phyloP scores from a whole-genome alignment of 768 basidiomycete species.

The Ramaria sp. region DNA sequence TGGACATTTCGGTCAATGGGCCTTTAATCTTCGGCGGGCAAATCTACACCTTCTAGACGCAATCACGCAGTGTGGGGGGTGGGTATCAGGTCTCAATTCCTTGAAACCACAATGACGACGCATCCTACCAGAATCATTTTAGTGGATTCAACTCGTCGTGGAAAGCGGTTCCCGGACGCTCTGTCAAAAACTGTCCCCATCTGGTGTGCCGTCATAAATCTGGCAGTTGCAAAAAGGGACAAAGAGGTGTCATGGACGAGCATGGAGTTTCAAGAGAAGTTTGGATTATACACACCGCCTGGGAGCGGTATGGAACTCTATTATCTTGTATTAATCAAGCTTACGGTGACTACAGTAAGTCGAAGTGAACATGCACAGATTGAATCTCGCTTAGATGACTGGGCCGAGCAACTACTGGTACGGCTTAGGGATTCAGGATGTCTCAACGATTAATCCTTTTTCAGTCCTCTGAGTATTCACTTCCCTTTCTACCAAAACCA shows the following conservation, averaged over 20 bases:
- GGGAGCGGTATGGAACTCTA: slow-evolving; percentile 16
- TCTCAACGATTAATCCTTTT: background rate
- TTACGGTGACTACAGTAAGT: slow-evolving; percentile 33
- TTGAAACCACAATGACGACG: background rate
- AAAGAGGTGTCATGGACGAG: slow-evolving; percentile 1
- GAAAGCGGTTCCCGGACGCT: slow-evolving; percentile 91
- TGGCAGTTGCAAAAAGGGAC: slow-evolving; percentile 27
- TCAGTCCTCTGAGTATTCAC: slow-evolving; percentile 46
- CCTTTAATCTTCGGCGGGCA: slow-evolving; percentile 71
- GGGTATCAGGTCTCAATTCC: slow-evolving; percentile 14
- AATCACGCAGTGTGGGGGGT: slow-evolving; percentile 51
- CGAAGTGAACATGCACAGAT: slow-evolving; percentile 77
- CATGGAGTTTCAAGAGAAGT: slow-evolving; percentile 35
- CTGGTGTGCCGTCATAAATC: slow-evolving; percentile 88
- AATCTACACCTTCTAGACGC: slow-evolving; percentile 70
- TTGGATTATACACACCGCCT: slow-evolving; percentile 56
- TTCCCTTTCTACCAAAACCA: slow-evolving; percentile 50
- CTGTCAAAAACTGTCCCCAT: slow-evolving; percentile 89
- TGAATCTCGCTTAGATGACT: slow-evolving; percentile 45
- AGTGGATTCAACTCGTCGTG: slow-evolving; percentile 87
- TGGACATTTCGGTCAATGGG: slow-evolving; percentile 78
- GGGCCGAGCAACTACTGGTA: slow-evolving; percentile 63
- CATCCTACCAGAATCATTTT: slow-evolving; percentile 53
- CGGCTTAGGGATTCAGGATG: slow-evolving; percentile 12
- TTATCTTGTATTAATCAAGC: background rate